These are phyloP conservation scores for Eutrema japonicum DNA, from an alignment of 345 rosid genomes.

Conservation along the genomic window DNA sequence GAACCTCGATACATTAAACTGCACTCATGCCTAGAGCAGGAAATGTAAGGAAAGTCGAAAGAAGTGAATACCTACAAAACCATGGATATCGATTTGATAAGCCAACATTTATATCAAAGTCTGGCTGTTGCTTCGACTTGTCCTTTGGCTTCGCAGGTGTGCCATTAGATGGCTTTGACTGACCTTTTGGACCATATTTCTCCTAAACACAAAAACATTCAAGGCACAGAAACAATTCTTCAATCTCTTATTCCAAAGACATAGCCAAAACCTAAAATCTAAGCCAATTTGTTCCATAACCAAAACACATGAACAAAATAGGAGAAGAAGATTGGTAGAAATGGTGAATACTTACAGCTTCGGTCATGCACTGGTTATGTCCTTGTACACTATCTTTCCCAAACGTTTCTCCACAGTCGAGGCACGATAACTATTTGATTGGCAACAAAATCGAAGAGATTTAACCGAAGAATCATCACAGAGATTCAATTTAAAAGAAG, in stretches of 20 bases:
- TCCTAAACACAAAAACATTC: conserved; percentile 52
- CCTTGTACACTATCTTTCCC: conserved; percentile 77
- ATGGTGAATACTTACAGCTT: conserved; percentile 61
- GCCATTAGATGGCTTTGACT: conserved; percentile 54
- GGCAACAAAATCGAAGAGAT: neutral
- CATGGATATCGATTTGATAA: conserved; percentile 84
- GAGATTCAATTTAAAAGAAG: neutral
- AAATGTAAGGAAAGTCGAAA: neutral
- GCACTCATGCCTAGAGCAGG: neutral
- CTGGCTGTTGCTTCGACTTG: conserved; percentile 61
- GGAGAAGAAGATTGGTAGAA: neutral
- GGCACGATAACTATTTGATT: conserved; percentile 71
- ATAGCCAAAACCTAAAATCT: neutral
- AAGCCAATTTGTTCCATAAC: neutral
- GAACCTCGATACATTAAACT: neutral
- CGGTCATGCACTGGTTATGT: conserved; percentile 88
- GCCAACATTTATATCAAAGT: conserved; percentile 73
- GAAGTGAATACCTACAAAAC: conserved; percentile 81
- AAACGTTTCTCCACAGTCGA: conserved; percentile 85
- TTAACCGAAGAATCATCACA: conserved; percentile 20
- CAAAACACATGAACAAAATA: no score
- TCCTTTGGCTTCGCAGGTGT: conserved; percentile 65
- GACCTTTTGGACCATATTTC: conserved; percentile 94
- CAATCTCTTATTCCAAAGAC: conserved; percentile 12
- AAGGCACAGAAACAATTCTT: conserved; percentile 12